Conservation (phyloP, 2,329 filamentous ascomycete species). For the Drechslerella coelobrocha region DNA sequence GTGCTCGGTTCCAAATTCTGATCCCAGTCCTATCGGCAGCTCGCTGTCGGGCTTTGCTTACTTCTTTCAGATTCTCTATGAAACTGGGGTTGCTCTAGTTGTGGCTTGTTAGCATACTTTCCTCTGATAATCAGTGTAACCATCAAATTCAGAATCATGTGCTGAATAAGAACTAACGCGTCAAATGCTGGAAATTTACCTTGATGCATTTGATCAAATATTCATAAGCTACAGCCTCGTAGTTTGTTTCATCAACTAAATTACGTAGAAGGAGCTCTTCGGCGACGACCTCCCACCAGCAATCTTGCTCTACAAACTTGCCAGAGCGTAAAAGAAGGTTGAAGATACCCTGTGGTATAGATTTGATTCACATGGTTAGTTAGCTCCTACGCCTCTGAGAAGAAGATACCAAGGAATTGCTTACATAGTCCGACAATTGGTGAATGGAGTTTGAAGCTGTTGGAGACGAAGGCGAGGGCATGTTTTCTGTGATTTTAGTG, state of each 20-base stretch:
- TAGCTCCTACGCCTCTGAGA: too few species aligned
- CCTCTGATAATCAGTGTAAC: too few species aligned
- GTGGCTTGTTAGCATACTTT: background rate
- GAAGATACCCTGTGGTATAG: constrained; percentile 11
- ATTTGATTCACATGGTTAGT: background rate
- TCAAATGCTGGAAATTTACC: background rate
- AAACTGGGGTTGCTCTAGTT: constrained; percentile 3
- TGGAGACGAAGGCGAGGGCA: too few species aligned
- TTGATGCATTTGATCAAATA: background rate
- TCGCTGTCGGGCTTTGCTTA: background rate
- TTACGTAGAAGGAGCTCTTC: constrained; percentile 9
- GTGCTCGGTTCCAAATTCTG: background rate
- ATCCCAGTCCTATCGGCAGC: background rate
- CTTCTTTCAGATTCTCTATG: background rate
- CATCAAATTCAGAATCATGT: too few species aligned
- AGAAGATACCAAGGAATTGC: too few species aligned
- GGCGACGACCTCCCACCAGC: constrained; percentile 4
- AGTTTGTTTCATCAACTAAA: background rate
- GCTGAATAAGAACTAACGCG: background rate
- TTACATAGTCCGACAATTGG: too few species aligned
- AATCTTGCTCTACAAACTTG: background rate
- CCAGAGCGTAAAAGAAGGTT: background rate
- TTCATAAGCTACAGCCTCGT: background rate
- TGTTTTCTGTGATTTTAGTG: too few species aligned
- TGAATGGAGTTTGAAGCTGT: too few species aligned